A percentile compares a stretch with the other conserved stretches of the same genome.
phyloP scores from a whole-genome alignment of 1,139 yeast species.

The Geotrichum candidum region DNA sequence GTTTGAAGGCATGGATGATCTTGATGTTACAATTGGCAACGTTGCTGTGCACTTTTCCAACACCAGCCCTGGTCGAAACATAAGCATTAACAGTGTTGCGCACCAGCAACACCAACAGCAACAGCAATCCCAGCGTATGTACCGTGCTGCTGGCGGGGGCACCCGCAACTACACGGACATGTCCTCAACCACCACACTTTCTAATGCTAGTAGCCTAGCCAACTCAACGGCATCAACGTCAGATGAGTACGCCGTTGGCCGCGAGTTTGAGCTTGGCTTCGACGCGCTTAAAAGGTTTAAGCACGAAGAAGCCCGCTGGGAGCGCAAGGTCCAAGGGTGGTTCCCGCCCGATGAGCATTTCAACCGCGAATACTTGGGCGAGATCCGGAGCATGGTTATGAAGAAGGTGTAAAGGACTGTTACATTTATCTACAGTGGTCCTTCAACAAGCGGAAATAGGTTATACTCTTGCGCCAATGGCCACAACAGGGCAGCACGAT shows the following conservation, averaged over 20 bases:
- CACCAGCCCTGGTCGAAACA: neutral
- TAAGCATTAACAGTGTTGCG: neutral
- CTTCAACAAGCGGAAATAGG: too few relatives aligned
- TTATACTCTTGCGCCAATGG: too few relatives aligned
- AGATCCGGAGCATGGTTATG: conserved; percentile 50
- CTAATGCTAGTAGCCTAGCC: too few relatives aligned
- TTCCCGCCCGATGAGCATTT: conserved; percentile 40
- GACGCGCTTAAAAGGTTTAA: conserved; percentile 41
- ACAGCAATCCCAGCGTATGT: neutral
- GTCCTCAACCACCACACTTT: conserved; percentile 15
- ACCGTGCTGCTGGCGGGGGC: neutral
- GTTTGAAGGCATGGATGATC: conserved; percentile 48
- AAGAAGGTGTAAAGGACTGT: conserved; percentile 19
- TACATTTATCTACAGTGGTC: too few relatives aligned
- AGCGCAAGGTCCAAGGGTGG: conserved; percentile 49
- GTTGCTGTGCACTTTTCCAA: conserved; percentile 4
- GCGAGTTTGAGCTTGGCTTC: conserved; percentile 42
- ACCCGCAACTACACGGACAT: conserved; percentile 14
- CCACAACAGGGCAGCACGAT: too few relatives aligned
- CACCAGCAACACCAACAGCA: too few relatives aligned
- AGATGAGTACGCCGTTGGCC: conserved; percentile 29
- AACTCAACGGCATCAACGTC: conserved; percentile 16
- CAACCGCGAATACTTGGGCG: conserved; percentile 46
- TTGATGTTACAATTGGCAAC: conserved; percentile 26
- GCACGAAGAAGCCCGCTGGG: conserved; percentile 49